Base-by-base conservation (phyloP, 345 rosid species). In the Gossypium longicalyx region DNA sequence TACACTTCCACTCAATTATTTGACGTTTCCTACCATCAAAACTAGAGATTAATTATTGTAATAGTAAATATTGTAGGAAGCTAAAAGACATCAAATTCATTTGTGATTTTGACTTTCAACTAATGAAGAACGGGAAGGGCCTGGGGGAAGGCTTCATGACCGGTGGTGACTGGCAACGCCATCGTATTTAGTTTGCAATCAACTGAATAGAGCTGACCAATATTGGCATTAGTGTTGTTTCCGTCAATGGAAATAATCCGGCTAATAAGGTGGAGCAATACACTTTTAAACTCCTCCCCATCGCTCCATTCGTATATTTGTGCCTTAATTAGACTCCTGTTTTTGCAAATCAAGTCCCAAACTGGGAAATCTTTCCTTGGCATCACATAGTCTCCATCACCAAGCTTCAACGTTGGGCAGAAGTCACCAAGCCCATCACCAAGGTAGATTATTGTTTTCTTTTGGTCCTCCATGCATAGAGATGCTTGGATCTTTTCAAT, bases 381-480 rank as follows among this genome's bases (percentile, higher is more conserved):
- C 98, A 94, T 94, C 74, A 85, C 53, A 67, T 77, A 79, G 80
- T 90, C 97, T 44, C 76, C 75, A 4, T 85, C 77, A 2, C 45
- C 70, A 9, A 94, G 93, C 83, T 84, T 92, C 83, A 94, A 74
- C 74, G 85, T 85, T 0, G 97, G 93, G 71, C 98, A 94, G 75
- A 86, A 94, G 74, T 94, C 97, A 1, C 94, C 97, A 7, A 63
- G 72, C 5, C 98, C 98, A 67, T 94, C 97, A 12, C 98, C 98
- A 2, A 89, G 84, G 65, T 94, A 94, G 7, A 94, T 82, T 49
- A 92, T 71, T 62, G 77, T 85, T 73, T 73, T 84, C 72, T 82
- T 88, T 27, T 78, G 88, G 20, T 85, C 91, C 12, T 67, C 71
- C 12, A 12, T 44, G 16, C 11, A 12, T 7, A 88, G 6, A 4